Conservation (phyloP, 352 stramenopile genomes). For the Phytopythium chamaehyphon region DNA sequence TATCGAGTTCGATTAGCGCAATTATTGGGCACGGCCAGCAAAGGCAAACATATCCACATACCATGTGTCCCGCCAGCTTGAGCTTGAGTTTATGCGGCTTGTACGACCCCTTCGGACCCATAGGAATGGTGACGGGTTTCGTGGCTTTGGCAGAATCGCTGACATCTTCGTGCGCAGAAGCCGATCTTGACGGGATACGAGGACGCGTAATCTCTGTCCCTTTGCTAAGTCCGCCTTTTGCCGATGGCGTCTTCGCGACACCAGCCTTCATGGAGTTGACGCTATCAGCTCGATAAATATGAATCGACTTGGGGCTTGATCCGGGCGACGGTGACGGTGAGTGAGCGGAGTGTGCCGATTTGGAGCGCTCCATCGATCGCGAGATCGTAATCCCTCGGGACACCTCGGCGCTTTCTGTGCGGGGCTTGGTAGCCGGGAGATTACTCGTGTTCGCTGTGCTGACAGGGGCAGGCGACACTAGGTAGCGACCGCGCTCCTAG, state of each 20-base stretch:
- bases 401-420: constrained; percentile 32
- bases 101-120: constrained; percentile 62
- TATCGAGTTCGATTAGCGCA: constrained; percentile 10
- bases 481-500: constrained; percentile 68
- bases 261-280: constrained; percentile 28
- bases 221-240: constrained; percentile 24
- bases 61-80: constrained; percentile 82
- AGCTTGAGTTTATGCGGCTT: constrained; percentile 81
- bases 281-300: constrained; percentile 70
- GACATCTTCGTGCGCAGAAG: constrained; percentile 36
- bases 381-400: constrained; percentile 52
- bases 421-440: constrained; percentile 14
- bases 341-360: constrained; percentile 40
- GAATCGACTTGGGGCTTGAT: constrained; percentile 27
- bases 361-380: constrained; percentile 49
- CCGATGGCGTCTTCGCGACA: constrained; percentile 24
- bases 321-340: constrained; percentile 32
- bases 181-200: constrained; percentile 60
- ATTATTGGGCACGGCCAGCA: background rate
- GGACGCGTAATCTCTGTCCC: constrained; percentile 77
- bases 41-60: constrained; percentile 13
- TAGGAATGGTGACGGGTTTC: constrained; percentile 41
- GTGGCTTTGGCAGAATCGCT: constrained; percentile 28
- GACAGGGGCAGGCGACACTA: constrained; percentile 70
- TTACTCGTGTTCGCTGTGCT: constrained; percentile 28